Conservation (phyloP, 2,329 filamentous ascomycete species). For the Escovopsis sp. region DNA sequence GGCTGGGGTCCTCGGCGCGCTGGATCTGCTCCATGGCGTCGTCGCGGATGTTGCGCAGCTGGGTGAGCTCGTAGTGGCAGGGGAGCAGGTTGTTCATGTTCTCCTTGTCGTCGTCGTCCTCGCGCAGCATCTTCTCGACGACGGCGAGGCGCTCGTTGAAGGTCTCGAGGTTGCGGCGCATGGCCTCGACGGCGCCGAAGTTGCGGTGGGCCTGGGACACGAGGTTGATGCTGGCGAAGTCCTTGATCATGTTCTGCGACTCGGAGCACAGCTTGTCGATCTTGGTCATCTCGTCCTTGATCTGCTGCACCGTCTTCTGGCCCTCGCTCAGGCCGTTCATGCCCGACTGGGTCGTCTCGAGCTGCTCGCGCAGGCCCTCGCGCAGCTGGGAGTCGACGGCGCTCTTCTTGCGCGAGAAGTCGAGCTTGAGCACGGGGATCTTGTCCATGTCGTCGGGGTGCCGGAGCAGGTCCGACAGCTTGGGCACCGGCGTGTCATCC, state of each 20-base stretch:
- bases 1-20: slow-evolving; percentile 53
- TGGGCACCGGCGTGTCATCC: slow-evolving; percentile 52
- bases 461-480: slow-evolving; percentile 83
- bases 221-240: slow-evolving; percentile 85
- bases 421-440: slow-evolving; percentile 74
- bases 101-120: slow-evolving; percentile 79
- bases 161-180: slow-evolving; percentile 79
- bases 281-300: slow-evolving; percentile 97
- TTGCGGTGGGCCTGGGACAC: slow-evolving; percentile 92
- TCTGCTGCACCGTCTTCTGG: slow-evolving; percentile 79
- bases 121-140: slow-evolving; percentile 63
- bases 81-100: slow-evolving; percentile 84
- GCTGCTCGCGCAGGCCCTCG: slow-evolving; percentile 75
- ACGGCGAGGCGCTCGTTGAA: slow-evolving; percentile 66
- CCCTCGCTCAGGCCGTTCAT: slow-evolving; percentile 82
- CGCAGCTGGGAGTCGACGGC: slow-evolving; percentile 84
- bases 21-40: slow-evolving; percentile 95
- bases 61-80: slow-evolving; percentile 83
- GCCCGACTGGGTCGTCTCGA: slow-evolving; percentile 85
- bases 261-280: slow-evolving; percentile 96
- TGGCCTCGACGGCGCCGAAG: slow-evolving; percentile 84
- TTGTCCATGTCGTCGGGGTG: slow-evolving; percentile 97
- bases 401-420: slow-evolving; percentile 88
- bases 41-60: slow-evolving; percentile 85
- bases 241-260: slow-evolving; percentile 91